phyloP scores from a whole-genome alignment of 768 basidiomycete genomes.

The Favolaschia claudopus region DNA sequence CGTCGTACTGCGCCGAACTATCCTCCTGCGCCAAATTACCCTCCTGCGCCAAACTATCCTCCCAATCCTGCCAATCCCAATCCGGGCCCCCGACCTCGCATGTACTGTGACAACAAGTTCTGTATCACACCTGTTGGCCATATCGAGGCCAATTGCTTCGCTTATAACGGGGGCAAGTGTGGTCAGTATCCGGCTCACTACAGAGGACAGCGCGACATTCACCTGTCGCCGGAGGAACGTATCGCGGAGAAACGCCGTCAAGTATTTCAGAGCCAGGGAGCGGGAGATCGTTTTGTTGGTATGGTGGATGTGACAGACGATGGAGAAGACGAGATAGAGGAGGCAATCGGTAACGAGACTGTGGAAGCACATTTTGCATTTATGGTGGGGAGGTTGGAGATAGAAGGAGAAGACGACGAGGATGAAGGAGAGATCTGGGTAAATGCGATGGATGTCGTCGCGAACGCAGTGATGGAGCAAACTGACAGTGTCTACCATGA shows the following conservation, averaged over 20 bases:
- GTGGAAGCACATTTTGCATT: slow-evolving; percentile 6
- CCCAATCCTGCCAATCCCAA: not conserved
- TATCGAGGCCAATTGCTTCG: slow-evolving; percentile 32
- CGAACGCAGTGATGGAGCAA: not conserved
- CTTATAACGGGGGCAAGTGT: slow-evolving; percentile 37
- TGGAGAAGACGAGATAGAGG: not conserved
- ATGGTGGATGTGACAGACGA: slow-evolving; percentile 16
- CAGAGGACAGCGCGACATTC: slow-evolving; percentile 10
- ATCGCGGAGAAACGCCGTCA: slow-evolving; percentile 6
- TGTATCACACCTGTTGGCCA: slow-evolving; percentile 32
- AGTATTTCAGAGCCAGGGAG: not conserved
- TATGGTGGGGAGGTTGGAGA: not conserved
- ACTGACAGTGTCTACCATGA: slow-evolving; percentile 18
- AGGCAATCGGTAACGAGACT: not conserved
- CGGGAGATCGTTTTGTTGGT: slow-evolving; percentile 13
- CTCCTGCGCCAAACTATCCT: not conserved
- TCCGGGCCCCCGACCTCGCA: not conserved
- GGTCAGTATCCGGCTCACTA: slow-evolving; percentile 30
- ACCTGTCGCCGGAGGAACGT: slow-evolving; percentile 17
- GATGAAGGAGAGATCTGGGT: slow-evolving; percentile 5
- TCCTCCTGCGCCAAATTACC: no score
- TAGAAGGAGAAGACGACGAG: not conserved
- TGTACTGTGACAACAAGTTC: slow-evolving; percentile 22
- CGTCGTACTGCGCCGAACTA: no score
- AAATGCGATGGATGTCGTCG: not conserved